phyloP scores from a whole-genome alignment of 192 early-diverging fungal species.

The Coemansia aciculifera region DNA sequence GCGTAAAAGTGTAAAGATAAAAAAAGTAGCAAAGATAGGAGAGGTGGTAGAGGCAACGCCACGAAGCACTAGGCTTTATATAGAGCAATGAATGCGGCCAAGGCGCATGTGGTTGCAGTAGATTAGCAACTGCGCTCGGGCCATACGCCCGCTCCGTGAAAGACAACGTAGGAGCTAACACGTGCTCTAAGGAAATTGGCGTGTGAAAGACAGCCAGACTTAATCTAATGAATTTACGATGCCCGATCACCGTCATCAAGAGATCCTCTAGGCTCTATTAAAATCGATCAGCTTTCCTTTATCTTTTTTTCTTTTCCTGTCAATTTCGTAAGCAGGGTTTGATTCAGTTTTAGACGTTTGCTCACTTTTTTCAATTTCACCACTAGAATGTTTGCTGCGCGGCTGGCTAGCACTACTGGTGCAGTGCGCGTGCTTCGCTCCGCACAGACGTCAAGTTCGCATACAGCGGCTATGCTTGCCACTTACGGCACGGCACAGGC shows the following conservation, averaged over 20 bases:
- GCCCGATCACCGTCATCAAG: neutral
- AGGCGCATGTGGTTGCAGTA: neutral
- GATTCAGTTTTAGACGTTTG: neutral
- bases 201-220: neutral
- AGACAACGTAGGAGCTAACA: neutral
- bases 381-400: slow-evolving; percentile 15
- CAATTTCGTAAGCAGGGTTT: slow-evolving; percentile 1
- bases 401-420: slow-evolving; percentile 9
- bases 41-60: neutral
- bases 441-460: neutral
- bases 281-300: neutral
- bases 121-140: slow-evolving; percentile 6
- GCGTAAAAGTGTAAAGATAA: neutral
- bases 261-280: neutral
- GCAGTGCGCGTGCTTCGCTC: slow-evolving; percentile 1
- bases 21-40: neutral
- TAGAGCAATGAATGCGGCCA: neutral
- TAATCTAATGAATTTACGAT: too few species aligned
- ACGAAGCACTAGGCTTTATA: neutral
- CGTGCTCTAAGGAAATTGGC: neutral
- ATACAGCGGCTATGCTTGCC: neutral
- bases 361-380: neutral
- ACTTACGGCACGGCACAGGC: neutral
- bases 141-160: slow-evolving; percentile 6
- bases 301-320: neutral